phyloP scores from a whole-genome alignment of 2,329 filamentous ascomycete species.

The Claviceps digitariae region DNA sequence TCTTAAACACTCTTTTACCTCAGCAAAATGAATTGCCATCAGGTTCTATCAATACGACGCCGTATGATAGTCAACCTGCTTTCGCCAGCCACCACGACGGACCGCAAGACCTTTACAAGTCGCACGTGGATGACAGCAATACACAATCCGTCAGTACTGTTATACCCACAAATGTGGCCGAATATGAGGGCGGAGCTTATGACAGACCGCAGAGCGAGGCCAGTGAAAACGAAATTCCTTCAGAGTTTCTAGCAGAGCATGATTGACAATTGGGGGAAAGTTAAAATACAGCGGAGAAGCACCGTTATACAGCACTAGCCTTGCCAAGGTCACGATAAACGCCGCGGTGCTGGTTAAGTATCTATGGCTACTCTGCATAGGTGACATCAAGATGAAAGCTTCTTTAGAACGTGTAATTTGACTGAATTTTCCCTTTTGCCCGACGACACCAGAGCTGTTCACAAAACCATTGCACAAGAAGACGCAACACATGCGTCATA shows the following conservation, averaged over 20 bases:
- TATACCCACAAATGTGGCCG: neutral
- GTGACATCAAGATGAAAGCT: neutral
- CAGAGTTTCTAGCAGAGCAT: constrained; percentile 38
- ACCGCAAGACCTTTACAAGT: constrained; percentile 16
- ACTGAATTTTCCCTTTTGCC: neutral
- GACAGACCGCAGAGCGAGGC: constrained; percentile 14
- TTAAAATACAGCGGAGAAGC: neutral
- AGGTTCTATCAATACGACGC: neutral
- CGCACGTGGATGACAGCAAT: constrained; percentile 16
- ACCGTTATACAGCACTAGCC: neutral
- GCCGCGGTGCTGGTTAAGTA: neutral
- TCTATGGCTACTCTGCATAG: neutral
- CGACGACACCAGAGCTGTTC: neutral
- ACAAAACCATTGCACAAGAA: neutral
- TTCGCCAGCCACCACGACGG: neutral
- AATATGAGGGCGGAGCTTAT: constrained; percentile 4
- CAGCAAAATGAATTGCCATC: neutral
- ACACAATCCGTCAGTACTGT: neutral
- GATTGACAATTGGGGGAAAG: neutral
- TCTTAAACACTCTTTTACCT: constrained; percentile 26
- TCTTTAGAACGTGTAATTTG: neutral
- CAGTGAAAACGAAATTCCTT: constrained; percentile 36
- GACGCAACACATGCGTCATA: neutral
- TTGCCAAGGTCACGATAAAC: neutral
- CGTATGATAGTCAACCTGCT: neutral